Evolutionary conservation across 225 moss, liverwort and hornwort species (phyloP), one percentile per base, ranked within the genome.

Genomic region (Marchantia paleacea): DNA sequence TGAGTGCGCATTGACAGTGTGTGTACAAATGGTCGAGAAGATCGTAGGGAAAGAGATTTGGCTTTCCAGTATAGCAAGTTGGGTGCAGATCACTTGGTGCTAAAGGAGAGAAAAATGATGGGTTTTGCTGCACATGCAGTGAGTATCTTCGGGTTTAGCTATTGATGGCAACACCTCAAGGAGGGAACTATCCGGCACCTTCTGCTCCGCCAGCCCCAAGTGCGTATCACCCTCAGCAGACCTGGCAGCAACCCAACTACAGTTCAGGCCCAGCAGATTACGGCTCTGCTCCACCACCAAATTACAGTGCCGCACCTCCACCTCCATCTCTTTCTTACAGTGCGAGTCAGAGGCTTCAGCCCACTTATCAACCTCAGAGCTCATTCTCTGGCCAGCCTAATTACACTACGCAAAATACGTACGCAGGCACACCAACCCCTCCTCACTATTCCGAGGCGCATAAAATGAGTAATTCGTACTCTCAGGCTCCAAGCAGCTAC

Each of bases 131-230:
- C 48, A 11, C 11, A 25, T 63, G 57, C 25, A n/a, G 9, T 60
- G 26, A 54, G 25, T 31, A 18, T 19, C 30, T 69, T 0, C 12
- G 19, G 49, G 47, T 19, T 48, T 78, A 69, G 77, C 48, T 65
- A 55, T 83, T 55, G 52, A 84, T 87, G 84, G 79, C 82, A 79
- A 75, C 55, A 71, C 55, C 77, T 75, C 85, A 70, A 64, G 82
- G 80, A 26, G 81, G 83, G 14, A 80, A 85, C 47, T 88, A 85
- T 80, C 67, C 83, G 54, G 81, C 62, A 12, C 75, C 83, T 24
- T 85, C 88, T 3, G 88, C 88, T 22, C 85, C 88, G 15, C 81
- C 85, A 16, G 88, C 87, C 53, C 82, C 87, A 13, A 66, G 70
- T n/a, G 50, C 75, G 6, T 88, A 85, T 28, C 75, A 63, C 26